Conservation (phyloP, 768 basidiomycete species). For the Rhizopogon vulgaris region DNA sequence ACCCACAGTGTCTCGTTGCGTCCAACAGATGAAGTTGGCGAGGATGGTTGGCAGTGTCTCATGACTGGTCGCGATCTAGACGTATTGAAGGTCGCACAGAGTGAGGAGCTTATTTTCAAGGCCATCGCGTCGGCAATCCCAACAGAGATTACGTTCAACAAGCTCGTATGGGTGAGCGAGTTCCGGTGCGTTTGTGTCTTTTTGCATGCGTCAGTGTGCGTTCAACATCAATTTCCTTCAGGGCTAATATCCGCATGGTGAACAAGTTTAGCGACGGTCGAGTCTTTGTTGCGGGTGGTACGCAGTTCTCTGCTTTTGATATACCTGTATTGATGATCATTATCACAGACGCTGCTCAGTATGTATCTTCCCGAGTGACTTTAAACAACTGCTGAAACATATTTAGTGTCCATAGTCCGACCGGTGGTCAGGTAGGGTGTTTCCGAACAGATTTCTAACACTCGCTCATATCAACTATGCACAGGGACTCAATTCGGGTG, state of each 20-base stretch:
- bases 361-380: neutral
- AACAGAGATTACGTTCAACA: constrained; percentile 18
- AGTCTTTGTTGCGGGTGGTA: constrained; percentile 13
- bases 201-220: neutral
- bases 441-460: neutral
- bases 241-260: constrained; percentile 10
- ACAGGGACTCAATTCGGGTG: constrained; percentile 30
- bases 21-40: constrained; percentile 11
- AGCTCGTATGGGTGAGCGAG: constrained; percentile 20
- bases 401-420: constrained; percentile 8
- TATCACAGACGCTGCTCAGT: constrained; percentile 9
- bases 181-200: constrained; percentile 18
- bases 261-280: constrained; percentile 8
- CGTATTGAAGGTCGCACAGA: constrained; percentile 9
- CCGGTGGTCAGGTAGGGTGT: too few species aligned
- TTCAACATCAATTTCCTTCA: neutral
- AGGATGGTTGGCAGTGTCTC: constrained; percentile 16
- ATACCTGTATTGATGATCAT: neutral
- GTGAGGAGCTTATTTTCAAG: constrained; percentile 22
- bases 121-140: constrained; percentile 12
- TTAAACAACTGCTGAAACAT: neutral
- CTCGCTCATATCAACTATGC: constrained; percentile 7
- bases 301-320: neutral
- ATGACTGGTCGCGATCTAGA: constrained; percentile 6
- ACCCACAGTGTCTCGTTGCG: constrained; percentile 2